Evolutionary conservation across 805 yeast species (phyloP).

Genomic region (Spathaspora arborariae): DNA sequence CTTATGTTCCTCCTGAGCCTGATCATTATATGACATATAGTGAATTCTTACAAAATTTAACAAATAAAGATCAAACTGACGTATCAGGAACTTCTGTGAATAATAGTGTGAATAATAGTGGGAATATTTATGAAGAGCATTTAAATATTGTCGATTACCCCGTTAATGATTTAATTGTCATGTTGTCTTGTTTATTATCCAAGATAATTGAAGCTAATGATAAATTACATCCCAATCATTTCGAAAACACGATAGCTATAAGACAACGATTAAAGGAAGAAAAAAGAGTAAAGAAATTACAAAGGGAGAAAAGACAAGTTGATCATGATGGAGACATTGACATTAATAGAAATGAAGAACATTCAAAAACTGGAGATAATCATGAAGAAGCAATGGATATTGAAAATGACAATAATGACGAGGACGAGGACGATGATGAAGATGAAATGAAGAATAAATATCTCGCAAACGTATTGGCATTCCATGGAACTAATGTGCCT

Average conservation of each 20-base stretch:
- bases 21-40: constrained; percentile 42
- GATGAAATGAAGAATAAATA: constrained; percentile 48
- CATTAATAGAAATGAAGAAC: constrained; percentile 6
- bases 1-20: constrained; percentile 19
- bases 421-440: constrained; percentile 31
- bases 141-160: constrained; percentile 80
- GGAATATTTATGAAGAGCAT: constrained; percentile 42
- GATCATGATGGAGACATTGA: constrained; percentile 3
- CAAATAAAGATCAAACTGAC: constrained; percentile 12
- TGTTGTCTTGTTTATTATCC: constrained; percentile 82
- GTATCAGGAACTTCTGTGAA: constrained; percentile 8
- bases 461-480: constrained; percentile 73
- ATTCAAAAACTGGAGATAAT: constrained; percentile 2
- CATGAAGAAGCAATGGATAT: constrained; percentile 7
- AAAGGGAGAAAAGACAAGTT: constrained; percentile 11
- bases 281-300: constrained; percentile 23
- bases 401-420: constrained; percentile 13
- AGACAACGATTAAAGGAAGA: constrained; percentile 36
- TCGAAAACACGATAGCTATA: constrained; percentile 42
- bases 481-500: constrained; percentile 94
- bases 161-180: constrained; percentile 70
- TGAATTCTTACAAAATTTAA: constrained; percentile 33
- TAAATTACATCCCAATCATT: constrained; percentile 66
- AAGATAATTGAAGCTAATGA: constrained; percentile 91
- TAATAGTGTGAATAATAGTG: constrained; percentile 11